These are phyloP conservation scores for Cutaneotrichosporon sp. DNA, from an alignment of 1,284 basidiomycete genomes.

Conservation along the genomic window DNA sequence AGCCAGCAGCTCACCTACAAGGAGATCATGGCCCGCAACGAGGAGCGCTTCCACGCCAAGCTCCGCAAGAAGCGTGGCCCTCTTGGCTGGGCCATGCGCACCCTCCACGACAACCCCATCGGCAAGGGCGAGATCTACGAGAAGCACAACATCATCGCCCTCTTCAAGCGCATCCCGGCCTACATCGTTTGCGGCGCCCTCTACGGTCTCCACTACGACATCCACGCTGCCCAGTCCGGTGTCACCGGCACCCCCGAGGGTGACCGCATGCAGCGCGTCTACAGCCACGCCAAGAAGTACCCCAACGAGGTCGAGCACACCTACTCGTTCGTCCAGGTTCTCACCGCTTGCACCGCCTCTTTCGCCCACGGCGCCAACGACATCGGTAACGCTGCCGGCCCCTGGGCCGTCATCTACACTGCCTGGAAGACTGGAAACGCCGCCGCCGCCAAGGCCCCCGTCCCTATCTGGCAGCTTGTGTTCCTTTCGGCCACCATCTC, in stretches of 20 bases:
- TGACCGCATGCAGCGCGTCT: conserved; percentile 43
- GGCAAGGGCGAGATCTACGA: conserved; percentile 43
- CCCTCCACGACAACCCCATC: conserved; percentile 39
- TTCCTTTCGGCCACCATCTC: conserved; percentile 51
- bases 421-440: conserved; percentile 51
- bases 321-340: conserved; percentile 57
- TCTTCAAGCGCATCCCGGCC: conserved; percentile 39
- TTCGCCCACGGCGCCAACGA: conserved; percentile 56
- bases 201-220: conserved; percentile 49
- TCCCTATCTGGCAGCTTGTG: conserved; percentile 56
- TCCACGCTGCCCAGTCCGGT: conserved; percentile 52
- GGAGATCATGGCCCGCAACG: conserved; percentile 28
- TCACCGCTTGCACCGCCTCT: conserved; percentile 57
- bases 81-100: conserved; percentile 45
- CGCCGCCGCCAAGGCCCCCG: conserved; percentile 44
- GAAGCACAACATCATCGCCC: conserved; percentile 32
- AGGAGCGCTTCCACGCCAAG: conserved; percentile 40
- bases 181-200: conserved; percentile 30
- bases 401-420: conserved; percentile 54
- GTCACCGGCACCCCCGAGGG: conserved; percentile 49
- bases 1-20: conserved; percentile 26
- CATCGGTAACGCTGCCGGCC: conserved; percentile 55
- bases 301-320: conserved; percentile 56
- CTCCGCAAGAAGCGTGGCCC: conserved; percentile 34
- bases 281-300: conserved; percentile 47